Evolutionary conservation across 805 yeast species (phyloP).

Genomic region (Barnettozyma wickerhamii): DNA sequence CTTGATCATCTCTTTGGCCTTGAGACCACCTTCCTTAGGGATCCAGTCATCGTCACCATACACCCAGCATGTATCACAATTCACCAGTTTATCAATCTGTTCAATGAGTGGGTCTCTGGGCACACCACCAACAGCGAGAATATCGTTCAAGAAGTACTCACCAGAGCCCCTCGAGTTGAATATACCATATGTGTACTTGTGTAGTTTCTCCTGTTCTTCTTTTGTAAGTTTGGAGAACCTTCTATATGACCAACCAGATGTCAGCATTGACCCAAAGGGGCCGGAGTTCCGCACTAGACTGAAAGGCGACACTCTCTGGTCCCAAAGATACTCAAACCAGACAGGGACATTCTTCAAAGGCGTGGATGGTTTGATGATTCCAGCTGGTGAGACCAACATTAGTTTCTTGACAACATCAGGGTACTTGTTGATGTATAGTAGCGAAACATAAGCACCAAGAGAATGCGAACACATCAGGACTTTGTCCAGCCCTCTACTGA

Average conservation of each 20-base stretch:
- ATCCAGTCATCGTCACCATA: conserved; percentile 83
- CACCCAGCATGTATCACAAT: conserved; percentile 71
- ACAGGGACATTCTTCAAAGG: conserved; percentile 50
- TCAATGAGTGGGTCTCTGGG: conserved; percentile 70
- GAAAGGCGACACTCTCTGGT: conserved; percentile 82
- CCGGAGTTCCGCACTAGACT: conserved; percentile 72
- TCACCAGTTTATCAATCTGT: conserved; percentile 34
- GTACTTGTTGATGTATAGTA: conserved; percentile 56
- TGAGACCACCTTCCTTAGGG: conserved; percentile 36
- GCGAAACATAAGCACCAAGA: conserved; percentile 83
- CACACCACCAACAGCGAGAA: conserved; percentile 86
- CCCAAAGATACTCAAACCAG: conserved; percentile 85
- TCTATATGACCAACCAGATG: conserved; percentile 85
- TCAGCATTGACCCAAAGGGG: conserved; percentile 77
- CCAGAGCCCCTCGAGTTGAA: conserved; percentile 90
- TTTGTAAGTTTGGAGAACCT: conserved; percentile 60
- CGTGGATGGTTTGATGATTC: conserved; percentile 50
- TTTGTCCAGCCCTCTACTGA: conserved; percentile 39
- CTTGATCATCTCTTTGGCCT: conserved; percentile 27
- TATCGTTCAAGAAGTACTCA: conserved; percentile 81
- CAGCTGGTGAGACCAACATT: conserved; percentile 88
- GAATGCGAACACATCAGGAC: conserved; percentile 79
- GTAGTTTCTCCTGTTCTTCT: conserved; percentile 50
- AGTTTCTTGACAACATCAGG: conserved; percentile 63
- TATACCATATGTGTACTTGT: conserved; percentile 75